A percentile compares a stretch with the other conserved stretches of the same genome.
These are phyloP conservation scores for Hortaea sp. DNA, from an alignment of 2,329 filamentous ascomycete species.

Conservation along the genomic window DNA sequence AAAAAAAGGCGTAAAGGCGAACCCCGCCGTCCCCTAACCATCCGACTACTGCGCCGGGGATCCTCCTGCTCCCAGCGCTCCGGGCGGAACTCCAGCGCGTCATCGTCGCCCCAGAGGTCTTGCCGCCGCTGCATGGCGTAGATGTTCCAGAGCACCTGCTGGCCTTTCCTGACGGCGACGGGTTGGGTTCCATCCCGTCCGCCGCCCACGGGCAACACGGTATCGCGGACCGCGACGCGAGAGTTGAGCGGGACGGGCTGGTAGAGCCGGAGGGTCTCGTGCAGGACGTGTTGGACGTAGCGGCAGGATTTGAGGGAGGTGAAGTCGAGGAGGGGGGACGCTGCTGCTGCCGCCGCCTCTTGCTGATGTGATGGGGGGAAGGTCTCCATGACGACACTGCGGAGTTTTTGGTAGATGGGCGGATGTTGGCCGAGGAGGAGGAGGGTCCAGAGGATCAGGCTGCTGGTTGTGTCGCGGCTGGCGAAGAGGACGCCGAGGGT, in stretches of 20 bases:
- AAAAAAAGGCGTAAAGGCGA: neutral
- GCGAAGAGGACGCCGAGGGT: constrained; percentile 40
- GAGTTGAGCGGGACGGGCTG: constrained; percentile 46
- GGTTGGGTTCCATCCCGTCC: constrained; percentile 40
- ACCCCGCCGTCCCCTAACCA: neutral
- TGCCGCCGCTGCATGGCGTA: constrained; percentile 38
- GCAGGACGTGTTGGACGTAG: constrained; percentile 49
- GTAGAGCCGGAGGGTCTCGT: constrained; percentile 47
- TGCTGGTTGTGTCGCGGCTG: constrained; percentile 49
- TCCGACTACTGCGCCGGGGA: neutral
- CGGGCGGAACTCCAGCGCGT: constrained; percentile 38
- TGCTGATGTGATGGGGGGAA: constrained; percentile 1
- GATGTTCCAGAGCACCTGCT: constrained; percentile 32
- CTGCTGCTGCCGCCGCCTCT: neutral
- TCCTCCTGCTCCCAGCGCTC: constrained; percentile 34
- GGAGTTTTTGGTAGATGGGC: constrained; percentile 18
- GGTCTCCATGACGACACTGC: constrained; percentile 5
- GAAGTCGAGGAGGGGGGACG: constrained; percentile 4
- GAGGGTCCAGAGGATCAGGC: constrained; percentile 39
- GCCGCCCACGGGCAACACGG: constrained; percentile 41
- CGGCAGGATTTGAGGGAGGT: constrained; percentile 16
- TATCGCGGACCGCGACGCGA: constrained; percentile 39
- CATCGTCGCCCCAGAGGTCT: constrained; percentile 36
- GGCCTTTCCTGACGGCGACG: constrained; percentile 40
- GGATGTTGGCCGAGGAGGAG: constrained; percentile 21